Evolutionary conservation across 306 rosid genomes (phyloP).

Genomic region (Acmispon strigosus): DNA sequence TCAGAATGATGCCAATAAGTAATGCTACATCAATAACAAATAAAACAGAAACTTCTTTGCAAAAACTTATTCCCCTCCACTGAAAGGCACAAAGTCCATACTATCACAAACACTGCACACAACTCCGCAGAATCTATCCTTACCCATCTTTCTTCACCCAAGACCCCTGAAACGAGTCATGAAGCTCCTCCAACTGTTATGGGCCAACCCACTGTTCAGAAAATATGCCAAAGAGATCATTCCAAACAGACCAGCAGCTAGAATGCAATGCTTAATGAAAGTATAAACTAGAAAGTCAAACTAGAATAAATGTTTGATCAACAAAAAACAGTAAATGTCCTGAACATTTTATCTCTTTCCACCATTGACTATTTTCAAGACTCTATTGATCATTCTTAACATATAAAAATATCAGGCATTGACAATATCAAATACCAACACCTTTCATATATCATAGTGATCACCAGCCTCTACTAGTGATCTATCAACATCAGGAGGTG

Average conservation of each 20-base stretch:
- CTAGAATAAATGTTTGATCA: not conserved
- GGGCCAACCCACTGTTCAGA: constrained; percentile 6
- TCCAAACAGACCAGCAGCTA: constrained; percentile 8
- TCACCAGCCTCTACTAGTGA: not conserved
- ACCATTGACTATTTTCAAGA: not conserved
- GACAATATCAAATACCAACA: not conserved
- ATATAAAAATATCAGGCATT: not conserved
- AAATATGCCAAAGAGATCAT: constrained; percentile 14
- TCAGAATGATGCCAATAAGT: not conserved
- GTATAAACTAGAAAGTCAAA: not conserved
- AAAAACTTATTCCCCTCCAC: not conserved
- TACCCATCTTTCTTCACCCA: constrained; percentile 14
- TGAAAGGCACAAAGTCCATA: constrained; percentile 8
- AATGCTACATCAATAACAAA: not conserved
- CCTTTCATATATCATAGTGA: not conserved
- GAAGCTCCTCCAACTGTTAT: constrained; percentile 14
- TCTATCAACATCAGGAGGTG: not conserved
- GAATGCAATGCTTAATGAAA: not conserved
- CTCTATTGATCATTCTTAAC: not conserved
- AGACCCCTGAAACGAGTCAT: constrained; percentile 16
- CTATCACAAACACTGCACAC: not conserved
- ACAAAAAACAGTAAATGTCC: not conserved
- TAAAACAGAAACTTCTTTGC: not conserved
- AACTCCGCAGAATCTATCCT: constrained; percentile 10
- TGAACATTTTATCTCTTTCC: not conserved